Conservation (phyloP, 441 rosid species). For the Raphanus hybrid region DNA sequence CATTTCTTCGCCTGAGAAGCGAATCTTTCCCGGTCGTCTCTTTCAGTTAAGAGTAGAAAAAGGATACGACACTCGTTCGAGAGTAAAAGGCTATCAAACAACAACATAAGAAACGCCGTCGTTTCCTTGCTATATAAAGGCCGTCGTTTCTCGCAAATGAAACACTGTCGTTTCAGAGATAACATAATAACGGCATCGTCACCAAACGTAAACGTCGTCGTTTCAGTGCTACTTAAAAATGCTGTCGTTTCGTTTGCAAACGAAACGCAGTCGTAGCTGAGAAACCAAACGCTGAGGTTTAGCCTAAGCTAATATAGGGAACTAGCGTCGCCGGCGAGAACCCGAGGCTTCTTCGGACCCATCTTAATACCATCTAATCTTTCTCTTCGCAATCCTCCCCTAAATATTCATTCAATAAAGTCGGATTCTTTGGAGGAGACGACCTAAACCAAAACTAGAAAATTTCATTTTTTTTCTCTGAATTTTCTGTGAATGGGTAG, state of each 20-base stretch:
- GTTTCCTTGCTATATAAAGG: background rate
- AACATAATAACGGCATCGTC: too few species aligned
- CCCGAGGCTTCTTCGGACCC: background rate
- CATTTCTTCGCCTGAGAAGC: conserved; percentile 50
- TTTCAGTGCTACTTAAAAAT: background rate
- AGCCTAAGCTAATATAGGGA: background rate
- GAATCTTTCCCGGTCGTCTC: conserved; percentile 15
- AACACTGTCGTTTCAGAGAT: background rate
- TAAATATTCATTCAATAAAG: conserved; percentile 5
- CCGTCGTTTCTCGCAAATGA: background rate
- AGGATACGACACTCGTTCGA: background rate
- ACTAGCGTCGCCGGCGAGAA: conserved; percentile 29
- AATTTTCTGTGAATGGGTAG: conserved; percentile 73
- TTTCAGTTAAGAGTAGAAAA: background rate
- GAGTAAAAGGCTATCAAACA: conserved; percentile 1
- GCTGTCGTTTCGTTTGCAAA: background rate
- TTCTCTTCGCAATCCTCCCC: conserved; percentile 4
- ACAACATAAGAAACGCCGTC: background rate
- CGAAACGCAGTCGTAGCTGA: background rate
- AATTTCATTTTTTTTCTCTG: too few species aligned
- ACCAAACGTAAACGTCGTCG: background rate
- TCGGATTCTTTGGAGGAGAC: background rate
- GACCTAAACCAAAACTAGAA: background rate
- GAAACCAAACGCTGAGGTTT: conserved; percentile 17
- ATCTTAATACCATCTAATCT: conserved; percentile 10